These are phyloP conservation scores for Nepenthes mirabilis DNA, from an alignment of 148 eudicot genomes.

Conservation along the genomic window DNA sequence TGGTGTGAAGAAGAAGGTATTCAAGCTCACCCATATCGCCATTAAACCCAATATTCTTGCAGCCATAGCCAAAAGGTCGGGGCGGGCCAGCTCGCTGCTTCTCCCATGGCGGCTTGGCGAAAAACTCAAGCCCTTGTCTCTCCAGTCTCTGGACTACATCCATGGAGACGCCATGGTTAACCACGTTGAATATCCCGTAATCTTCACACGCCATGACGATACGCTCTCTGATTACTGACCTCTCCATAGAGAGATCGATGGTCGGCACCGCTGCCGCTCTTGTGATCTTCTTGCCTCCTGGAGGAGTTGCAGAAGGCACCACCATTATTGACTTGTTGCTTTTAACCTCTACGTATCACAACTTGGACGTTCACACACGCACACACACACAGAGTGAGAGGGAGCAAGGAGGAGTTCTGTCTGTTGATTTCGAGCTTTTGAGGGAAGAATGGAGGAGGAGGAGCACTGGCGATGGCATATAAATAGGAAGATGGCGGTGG, in stretches of 20 bases:
- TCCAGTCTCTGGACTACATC: conserved; percentile 41
- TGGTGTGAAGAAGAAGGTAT: conserved; percentile 70
- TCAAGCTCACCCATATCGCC: conserved; percentile 94
- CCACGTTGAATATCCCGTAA: conserved; percentile 75
- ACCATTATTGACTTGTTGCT: conserved; percentile 16
- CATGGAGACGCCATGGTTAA: conserved; percentile 53
- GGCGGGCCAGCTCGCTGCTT: conserved; percentile 45
- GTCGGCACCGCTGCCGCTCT: conserved; percentile 52
- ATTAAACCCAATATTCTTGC: conserved; percentile 63
- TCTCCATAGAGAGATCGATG: conserved; percentile 42
- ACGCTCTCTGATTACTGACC: conserved; percentile 12
- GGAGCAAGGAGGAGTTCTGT: too few relatives aligned
- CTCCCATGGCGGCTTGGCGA: conserved; percentile 26
- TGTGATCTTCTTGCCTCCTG: conserved; percentile 28
- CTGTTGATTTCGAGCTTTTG: too few relatives aligned
- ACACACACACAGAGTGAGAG: too few relatives aligned
- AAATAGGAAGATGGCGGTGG: too few relatives aligned
- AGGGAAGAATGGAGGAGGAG: too few relatives aligned
- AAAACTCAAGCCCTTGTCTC: conserved; percentile 38
- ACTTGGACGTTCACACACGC: too few relatives aligned
- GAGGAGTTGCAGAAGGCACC: conserved; percentile 27
- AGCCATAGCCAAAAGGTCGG: conserved; percentile 75
- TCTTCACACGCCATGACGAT: conserved; percentile 59
- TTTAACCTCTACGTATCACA: too few relatives aligned
- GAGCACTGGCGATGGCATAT: too few relatives aligned